Conservation (phyloP, 2,329 filamentous ascomycete genomes). For the Blastomyces gilchristii region DNA sequence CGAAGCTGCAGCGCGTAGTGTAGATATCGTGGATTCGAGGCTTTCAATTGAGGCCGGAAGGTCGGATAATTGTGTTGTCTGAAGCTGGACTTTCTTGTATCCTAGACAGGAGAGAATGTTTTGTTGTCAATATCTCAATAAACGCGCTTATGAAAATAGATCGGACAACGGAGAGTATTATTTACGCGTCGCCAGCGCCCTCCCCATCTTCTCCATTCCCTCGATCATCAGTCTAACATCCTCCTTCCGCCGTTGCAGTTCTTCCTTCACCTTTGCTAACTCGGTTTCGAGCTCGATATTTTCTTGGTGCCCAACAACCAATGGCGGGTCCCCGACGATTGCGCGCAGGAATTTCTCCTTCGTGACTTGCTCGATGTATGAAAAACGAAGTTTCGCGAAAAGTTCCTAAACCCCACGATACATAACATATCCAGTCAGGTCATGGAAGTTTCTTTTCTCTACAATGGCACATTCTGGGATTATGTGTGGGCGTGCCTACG, state of each 20-base stretch:
- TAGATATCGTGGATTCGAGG: conserved; percentile 41
- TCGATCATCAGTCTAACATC: conserved; percentile 64
- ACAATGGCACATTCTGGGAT: not conserved
- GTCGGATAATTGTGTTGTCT: conserved; percentile 41
- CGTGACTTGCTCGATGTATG: conserved; percentile 94
- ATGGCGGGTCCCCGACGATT: conserved; percentile 80
- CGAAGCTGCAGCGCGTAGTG: conserved; percentile 47
- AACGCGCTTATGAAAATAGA: not conserved
- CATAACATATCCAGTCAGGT: conserved; percentile 4
- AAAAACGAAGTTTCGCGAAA: conserved; percentile 92
- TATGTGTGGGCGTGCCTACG: not conserved
- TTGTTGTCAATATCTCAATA: not conserved
- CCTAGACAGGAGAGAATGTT: conserved; percentile 24
- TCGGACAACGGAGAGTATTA: not conserved
- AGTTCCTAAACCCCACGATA: conserved; percentile 49
- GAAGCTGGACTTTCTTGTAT: conserved; percentile 46
- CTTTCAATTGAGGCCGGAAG: conserved; percentile 45
- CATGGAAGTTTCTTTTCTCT: not conserved
- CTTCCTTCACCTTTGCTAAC: conserved; percentile 58
- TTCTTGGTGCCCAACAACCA: conserved; percentile 71
- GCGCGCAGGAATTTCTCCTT: conserved; percentile 95
- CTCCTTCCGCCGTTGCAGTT: conserved; percentile 67
- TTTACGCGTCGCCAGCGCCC: conserved; percentile 51
- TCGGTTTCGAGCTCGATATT: conserved; percentile 69
- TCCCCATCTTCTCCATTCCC: conserved; percentile 60